Percentiles rank a stretch among this genome's conserved stretches.
Evolutionary conservation across 768 basidiomycete species (phyloP).

Genomic region (Phlebiopsis flavidoalba): DNA sequence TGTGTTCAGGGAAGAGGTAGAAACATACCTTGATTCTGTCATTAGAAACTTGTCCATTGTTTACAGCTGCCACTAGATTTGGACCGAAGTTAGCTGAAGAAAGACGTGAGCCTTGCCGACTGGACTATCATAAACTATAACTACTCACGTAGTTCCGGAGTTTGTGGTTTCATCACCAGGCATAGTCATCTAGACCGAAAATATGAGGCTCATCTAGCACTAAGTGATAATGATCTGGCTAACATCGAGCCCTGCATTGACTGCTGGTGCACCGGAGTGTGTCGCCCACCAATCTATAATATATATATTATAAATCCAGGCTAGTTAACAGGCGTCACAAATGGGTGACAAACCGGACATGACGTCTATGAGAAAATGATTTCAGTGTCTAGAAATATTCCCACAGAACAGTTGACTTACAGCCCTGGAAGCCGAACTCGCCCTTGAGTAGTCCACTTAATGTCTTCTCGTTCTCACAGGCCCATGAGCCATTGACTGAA

Average conservation of each 20-base stretch:
- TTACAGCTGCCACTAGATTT: constrained; percentile 52
- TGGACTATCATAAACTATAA: background rate
- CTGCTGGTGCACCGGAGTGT: constrained; percentile 46
- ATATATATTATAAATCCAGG: background rate
- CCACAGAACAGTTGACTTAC: constrained; percentile 15
- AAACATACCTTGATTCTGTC: constrained; percentile 43
- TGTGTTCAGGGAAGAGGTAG: constrained; percentile 27
- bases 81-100: constrained; percentile 56
- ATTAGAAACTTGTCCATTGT: constrained; percentile 53
- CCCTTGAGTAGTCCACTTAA: constrained; percentile 47
- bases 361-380: constrained; percentile 22
- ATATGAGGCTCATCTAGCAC: background rate
- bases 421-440: constrained; percentile 39
- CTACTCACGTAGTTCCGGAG: background rate
- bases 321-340: background rate
- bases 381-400: background rate
- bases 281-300: constrained; percentile 60
- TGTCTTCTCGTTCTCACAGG: constrained; percentile 67
- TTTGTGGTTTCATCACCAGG: constrained; percentile 42
- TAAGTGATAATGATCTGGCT: background rate
- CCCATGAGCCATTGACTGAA: constrained; percentile 59
- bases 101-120: no score
- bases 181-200: constrained; percentile 56
- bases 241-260: constrained; percentile 60
- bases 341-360: constrained; percentile 21